Evolutionary conservation across 768 basidiomycete species (phyloP).

Genomic region (Auricularia auricula-judae): DNA sequence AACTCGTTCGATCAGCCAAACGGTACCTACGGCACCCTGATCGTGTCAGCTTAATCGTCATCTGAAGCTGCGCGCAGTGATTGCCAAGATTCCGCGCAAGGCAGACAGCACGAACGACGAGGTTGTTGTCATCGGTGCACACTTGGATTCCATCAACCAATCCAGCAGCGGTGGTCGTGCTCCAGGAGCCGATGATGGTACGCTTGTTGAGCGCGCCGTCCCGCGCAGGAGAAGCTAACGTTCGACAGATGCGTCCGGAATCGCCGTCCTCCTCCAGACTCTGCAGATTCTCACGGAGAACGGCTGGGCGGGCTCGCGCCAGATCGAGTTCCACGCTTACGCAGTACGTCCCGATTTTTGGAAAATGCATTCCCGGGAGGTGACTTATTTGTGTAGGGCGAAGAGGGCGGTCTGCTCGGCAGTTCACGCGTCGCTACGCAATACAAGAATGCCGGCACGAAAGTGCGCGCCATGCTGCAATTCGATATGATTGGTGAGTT

Average conservation of each 20-base stretch:
- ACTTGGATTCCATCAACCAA: constrained; percentile 11
- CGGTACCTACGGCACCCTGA: not conserved
- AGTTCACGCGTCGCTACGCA: constrained; percentile 47
- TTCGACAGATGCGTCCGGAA: not conserved
- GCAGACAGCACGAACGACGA: not conserved
- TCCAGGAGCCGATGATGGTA: constrained; percentile 4
- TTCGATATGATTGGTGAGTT: constrained; percentile 14
- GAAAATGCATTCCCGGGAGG: not conserved
- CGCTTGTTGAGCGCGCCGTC: too few species aligned
- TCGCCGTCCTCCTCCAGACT: not conserved
- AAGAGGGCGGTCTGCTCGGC: constrained; percentile 62
- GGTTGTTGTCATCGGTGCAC: constrained; percentile 10
- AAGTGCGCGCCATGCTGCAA: constrained; percentile 41
- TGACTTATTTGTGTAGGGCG: not conserved
- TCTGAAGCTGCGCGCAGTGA: not conserved
- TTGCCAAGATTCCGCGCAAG: not conserved
- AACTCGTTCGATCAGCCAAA: constrained; percentile 1
- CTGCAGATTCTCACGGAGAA: not conserved
- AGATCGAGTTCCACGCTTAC: not conserved
- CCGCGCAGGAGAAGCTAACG: not conserved
- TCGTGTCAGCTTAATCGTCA: not conserved
- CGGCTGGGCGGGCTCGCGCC: not conserved
- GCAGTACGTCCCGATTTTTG: not conserved
- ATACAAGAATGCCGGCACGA: constrained; percentile 33
- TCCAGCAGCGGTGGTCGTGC: constrained; percentile 3